Evolutionary conservation across 164 flowering plant genomes (phyloP).

Genomic region (Umbellularia californica): DNA sequence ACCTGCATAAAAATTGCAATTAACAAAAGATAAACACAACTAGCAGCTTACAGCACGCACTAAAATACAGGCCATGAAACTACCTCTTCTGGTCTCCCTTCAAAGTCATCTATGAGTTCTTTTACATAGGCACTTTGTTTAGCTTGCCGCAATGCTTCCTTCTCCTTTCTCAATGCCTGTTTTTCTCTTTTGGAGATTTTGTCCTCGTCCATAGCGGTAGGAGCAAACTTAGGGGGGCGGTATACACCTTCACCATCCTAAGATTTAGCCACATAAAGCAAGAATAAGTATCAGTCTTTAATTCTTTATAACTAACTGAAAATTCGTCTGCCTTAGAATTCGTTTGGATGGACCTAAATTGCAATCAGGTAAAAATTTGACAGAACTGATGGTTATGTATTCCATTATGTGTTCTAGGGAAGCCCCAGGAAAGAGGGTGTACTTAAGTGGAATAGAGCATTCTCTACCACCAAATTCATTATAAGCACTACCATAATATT

Average conservation of each 20-base stretch:
- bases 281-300: not conserved
- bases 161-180: constrained; percentile 58
- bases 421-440: no score
- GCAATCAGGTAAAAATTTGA: no score
- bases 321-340: not conserved
- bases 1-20: constrained; percentile 35
- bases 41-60: not conserved
- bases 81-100: constrained; percentile 95
- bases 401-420: no score
- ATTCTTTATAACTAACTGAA: not conserved
- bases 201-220: constrained; percentile 69
- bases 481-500: not conserved
- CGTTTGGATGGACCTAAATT: no score
- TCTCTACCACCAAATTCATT: not conserved
- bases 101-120: constrained; percentile 58
- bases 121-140: constrained; percentile 47
- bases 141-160: constrained; percentile 38
- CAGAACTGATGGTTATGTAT: no score
- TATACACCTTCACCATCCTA: constrained; percentile 60
- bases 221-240: constrained; percentile 77
- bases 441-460: no score
- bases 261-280: not conserved
- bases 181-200: constrained; percentile 62
- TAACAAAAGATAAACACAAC: not conserved
- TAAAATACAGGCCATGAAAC: constrained; percentile 17